phyloP scores from a whole-genome alignment of 192 early-diverging fungal species.

The Gamsiella multidivaricata region DNA sequence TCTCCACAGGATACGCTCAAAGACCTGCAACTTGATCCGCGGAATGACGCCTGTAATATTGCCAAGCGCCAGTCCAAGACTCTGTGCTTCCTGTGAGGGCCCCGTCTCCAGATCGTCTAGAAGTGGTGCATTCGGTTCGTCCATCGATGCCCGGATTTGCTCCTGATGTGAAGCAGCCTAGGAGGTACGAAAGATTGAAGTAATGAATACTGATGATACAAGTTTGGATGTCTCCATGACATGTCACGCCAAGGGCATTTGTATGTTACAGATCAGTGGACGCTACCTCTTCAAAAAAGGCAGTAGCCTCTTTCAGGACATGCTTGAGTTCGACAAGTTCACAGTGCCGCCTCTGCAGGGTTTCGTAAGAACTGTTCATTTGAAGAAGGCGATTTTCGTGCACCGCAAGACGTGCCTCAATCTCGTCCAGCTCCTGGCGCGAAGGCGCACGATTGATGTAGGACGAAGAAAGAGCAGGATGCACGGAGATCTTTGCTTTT shows the following conservation, averaged over 20 bases:
- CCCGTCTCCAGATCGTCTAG: slow-evolving; percentile 70
- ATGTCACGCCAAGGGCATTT: neutral
- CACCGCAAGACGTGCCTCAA: slow-evolving; percentile 85
- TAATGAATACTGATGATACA: neutral
- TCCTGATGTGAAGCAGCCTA: slow-evolving; percentile 61
- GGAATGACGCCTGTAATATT: slow-evolving; percentile 98
- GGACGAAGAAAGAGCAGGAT: slow-evolving; percentile 57
- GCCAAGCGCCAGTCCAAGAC: slow-evolving; percentile 69
- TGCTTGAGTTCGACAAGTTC: slow-evolving; percentile 93
- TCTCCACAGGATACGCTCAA: slow-evolving; percentile 98
- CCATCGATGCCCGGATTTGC: slow-evolving; percentile 60
- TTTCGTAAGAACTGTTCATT: slow-evolving; percentile 92
- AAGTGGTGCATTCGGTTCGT: slow-evolving; percentile 69
- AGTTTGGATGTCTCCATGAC: neutral
- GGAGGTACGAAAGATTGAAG: neutral
- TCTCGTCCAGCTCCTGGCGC: slow-evolving; percentile 94
- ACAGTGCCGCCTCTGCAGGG: slow-evolving; percentile 87
- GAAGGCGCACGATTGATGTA: slow-evolving; percentile 73
- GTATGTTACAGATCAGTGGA: too few species aligned
- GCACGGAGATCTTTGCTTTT: slow-evolving; percentile 79
- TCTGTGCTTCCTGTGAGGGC: slow-evolving; percentile 40
- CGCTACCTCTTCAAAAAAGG: slow-evolving; percentile 83
- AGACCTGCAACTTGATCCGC: slow-evolving; percentile 84
- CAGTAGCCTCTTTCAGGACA: slow-evolving; percentile 89
- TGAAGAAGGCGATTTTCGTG: slow-evolving; percentile 87